A percentile compares a stretch with the other conserved stretches of the same genome.
phyloP scores from a whole-genome alignment of 352 stramenopile species.

The Phytophthora fragariae region DNA sequence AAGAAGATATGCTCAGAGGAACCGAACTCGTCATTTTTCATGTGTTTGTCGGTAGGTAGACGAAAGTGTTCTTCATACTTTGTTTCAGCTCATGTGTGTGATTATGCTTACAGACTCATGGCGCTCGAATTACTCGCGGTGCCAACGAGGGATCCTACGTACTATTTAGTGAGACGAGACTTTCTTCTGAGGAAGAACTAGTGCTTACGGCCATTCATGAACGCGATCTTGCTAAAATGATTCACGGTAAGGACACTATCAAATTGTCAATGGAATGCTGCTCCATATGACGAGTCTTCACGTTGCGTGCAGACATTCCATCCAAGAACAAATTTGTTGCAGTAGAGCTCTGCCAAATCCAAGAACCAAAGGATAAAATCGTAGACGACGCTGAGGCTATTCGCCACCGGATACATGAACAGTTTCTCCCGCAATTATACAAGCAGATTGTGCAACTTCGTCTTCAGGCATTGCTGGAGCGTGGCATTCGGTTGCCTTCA shows the following conservation, averaged over 20 bases:
- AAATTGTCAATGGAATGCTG: neutral
- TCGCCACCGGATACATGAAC: conserved; percentile 52
- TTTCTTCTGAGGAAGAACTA: conserved; percentile 79
- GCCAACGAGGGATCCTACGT: conserved; percentile 73
- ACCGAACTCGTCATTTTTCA: conserved; percentile 63
- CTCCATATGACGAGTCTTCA: neutral
- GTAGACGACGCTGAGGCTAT: conserved; percentile 47
- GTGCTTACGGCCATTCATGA: conserved; percentile 72
- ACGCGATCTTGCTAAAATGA: conserved; percentile 61
- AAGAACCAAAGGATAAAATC: conserved; percentile 56
- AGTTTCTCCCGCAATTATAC: conserved; percentile 49
- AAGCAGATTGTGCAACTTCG: conserved; percentile 36
- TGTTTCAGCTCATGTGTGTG: neutral
- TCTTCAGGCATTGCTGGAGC: conserved; percentile 18
- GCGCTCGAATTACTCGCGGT: conserved; percentile 62
- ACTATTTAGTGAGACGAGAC: conserved; percentile 69
- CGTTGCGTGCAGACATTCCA: conserved; percentile 54
- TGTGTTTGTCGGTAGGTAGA: conserved; percentile 63
- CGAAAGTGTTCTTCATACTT: neutral
- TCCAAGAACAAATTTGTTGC: conserved; percentile 73
- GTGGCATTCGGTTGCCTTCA: conserved; percentile 12
- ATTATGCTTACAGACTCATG: conserved; percentile 58
- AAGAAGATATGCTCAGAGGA: conserved; percentile 42
- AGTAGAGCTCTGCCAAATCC: conserved; percentile 70
- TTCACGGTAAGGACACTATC: conserved; percentile 47